These are phyloP conservation scores for Thalassiosira livingstoniorum DNA, from an alignment of 352 stramenopile genomes.

Conservation along the genomic window DNA sequence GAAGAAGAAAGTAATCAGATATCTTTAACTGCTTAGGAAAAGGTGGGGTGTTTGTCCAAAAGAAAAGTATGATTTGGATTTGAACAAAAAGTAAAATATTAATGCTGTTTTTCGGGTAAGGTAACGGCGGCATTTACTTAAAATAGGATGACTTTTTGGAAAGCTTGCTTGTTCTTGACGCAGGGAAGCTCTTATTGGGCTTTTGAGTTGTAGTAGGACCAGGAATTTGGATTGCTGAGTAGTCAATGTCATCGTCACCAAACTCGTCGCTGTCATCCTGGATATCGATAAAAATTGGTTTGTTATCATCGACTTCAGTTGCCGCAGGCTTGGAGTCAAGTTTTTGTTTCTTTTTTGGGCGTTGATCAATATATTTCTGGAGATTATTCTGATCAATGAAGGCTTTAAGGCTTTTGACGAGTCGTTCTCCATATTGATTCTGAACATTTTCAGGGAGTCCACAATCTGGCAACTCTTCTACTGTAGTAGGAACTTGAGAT, in stretches of 20 bases:
- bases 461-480: slow-evolving; percentile 73
- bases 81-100: no score
- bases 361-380: slow-evolving; percentile 37
- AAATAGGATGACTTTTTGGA: no score
- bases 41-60: no score
- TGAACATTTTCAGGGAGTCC: slow-evolving; percentile 75
- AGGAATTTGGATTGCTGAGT: slow-evolving; percentile 35
- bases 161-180: no score
- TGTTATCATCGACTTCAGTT: not conserved
- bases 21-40: no score
- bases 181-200: no score
- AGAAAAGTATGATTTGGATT: no score
- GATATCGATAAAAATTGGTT: slow-evolving; percentile 37
- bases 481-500: slow-evolving; percentile 63
- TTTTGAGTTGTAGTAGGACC: not conserved
- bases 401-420: slow-evolving; percentile 72
- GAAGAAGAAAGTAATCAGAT: no score
- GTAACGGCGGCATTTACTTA: no score
- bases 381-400: slow-evolving; percentile 73
- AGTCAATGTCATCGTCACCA: slow-evolving; percentile 40
- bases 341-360: slow-evolving; percentile 56
- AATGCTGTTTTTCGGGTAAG: no score
- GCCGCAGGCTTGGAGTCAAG: not conserved
- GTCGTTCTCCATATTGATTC: slow-evolving; percentile 77
- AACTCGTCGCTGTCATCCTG: slow-evolving; percentile 25